phyloP scores from a whole-genome alignment of 1,284 basidiomycete species.

The Apiotrichum mycotoxinovorans region DNA sequence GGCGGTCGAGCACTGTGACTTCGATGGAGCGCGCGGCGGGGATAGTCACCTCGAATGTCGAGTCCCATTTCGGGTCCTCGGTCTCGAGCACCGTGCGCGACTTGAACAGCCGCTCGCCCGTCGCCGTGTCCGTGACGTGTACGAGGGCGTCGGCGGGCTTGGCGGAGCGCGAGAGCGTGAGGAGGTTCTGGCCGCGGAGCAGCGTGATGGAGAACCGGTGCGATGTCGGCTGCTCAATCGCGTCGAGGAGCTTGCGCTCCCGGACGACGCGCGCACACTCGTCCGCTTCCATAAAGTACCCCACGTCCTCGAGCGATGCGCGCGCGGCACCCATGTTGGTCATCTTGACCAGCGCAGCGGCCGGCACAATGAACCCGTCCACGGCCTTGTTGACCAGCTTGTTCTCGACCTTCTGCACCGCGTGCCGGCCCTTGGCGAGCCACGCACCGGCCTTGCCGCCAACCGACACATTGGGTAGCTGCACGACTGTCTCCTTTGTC shows the following conservation, averaged over 20 bases:
- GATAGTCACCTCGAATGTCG: conserved; percentile 42
- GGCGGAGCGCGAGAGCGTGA: conserved; percentile 26
- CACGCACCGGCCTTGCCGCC: conserved; percentile 46
- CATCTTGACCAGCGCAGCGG: conserved; percentile 43
- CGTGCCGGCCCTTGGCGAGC: conserved; percentile 49
- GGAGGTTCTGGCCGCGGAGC: conserved; percentile 41
- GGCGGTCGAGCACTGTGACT: conserved; percentile 39
- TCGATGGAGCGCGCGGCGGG: conserved; percentile 35
- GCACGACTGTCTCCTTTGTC: not conserved
- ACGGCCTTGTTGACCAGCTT: conserved; percentile 20
- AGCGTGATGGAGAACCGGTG: conserved; percentile 41
- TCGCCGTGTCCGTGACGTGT: conserved; percentile 32
- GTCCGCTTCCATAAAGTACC: conserved; percentile 42
- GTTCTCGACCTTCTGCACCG: conserved; percentile 42
- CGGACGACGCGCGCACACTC: conserved; percentile 41
- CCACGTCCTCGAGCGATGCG: conserved; percentile 40
- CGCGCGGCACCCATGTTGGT: conserved; percentile 45
- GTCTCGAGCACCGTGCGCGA: conserved; percentile 43
- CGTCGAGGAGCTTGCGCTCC: conserved; percentile 21
- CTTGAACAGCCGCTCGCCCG: conserved; percentile 42
- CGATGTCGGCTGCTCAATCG: conserved; percentile 6
- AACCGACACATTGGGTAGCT: conserved; percentile 1
- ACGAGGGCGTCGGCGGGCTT: conserved; percentile 47
- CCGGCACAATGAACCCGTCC: conserved; percentile 9
- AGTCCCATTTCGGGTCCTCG: conserved; percentile 47